Evolutionary conservation across 129 eudicot genomes (phyloP), one percentile per base, ranked within the genome.

Genomic region (Tanacetum coccineum): DNA sequence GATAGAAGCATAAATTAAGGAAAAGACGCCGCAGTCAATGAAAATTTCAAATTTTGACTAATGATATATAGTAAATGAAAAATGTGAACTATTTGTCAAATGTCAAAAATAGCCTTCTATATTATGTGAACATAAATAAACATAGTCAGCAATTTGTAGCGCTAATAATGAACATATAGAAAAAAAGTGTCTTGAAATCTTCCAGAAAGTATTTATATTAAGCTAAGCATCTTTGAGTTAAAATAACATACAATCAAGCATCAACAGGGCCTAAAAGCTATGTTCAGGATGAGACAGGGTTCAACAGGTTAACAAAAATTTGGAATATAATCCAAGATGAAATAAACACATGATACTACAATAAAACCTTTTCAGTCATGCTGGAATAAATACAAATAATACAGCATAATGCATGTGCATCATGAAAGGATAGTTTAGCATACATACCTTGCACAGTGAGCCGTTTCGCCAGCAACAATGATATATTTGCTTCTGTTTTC

Each of bases 401-500:
- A 36, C 75, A 61, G 17, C n/a, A 44, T 7, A 22, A 53, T 45
- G n/a, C 25, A 36, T 60, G 45, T 71, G 65, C 51, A 55, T 22
- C 15, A 64, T 67, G 15, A 63, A 73, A 66, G 62, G 32, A 20
- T 49, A n/a, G 56, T 64, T 53, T 51, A 62, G 54, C 3, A 58
- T 44, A 53, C 28, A 67, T 85, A 92, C 98, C 84, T 78, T 93
- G 98, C 57, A 93, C 95, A 49, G 98, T 86, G 73, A 93, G 98
- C 59, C 98, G 96, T 72, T 77, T 86, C 51, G 79, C 81, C 64
- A 93, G 75, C 68, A 93, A 20, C 67, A 70, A 48, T 3, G 53
- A 77, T 66, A 93, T 86, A 74, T 88, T 85, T 51, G 76, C 81
- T 77, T 88, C 83, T 49, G 89, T 47, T 58, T 55, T 73, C 42